Percentiles rank a stretch among this genome's conserved stretches.
Conservation (phyloP, 2,329 filamentous ascomycete species). For the Lasiodiplodia citricola region DNA sequence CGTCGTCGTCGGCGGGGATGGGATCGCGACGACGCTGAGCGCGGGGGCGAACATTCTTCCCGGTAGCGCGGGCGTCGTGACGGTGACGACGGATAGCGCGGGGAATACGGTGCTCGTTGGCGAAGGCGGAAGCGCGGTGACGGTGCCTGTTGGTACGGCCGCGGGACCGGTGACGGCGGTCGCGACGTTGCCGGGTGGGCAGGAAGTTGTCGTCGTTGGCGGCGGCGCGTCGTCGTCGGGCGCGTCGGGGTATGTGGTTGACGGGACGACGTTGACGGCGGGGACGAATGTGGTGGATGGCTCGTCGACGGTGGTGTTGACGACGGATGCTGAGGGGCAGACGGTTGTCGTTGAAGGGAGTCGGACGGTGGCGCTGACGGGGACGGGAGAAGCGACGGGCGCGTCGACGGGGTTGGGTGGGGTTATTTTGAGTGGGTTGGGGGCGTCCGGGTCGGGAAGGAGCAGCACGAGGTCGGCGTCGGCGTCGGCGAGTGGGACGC, state of each 20-base stretch:
- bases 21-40: background rate
- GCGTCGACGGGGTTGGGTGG: background rate
- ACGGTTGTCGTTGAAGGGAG: background rate
- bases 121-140: background rate
- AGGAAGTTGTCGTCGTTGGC: background rate
- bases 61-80: background rate
- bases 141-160: background rate
- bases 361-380: background rate
- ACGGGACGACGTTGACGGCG: background rate
- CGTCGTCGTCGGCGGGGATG: background rate
- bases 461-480: background rate
- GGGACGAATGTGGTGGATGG: background rate
- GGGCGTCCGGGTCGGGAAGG: background rate
- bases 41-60: background rate
- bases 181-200: background rate
- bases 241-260: background rate
- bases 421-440: constrained; percentile 2
- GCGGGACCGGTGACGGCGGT: background rate
- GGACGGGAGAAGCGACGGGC: background rate
- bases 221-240: background rate
- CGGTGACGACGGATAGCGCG: background rate
- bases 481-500: background rate
- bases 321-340: background rate
- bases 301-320: background rate
- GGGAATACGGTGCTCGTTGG: background rate